These are phyloP conservation scores for Mimosa bimucronata DNA, from an alignment of 306 rosid species.

Conservation along the genomic window DNA sequence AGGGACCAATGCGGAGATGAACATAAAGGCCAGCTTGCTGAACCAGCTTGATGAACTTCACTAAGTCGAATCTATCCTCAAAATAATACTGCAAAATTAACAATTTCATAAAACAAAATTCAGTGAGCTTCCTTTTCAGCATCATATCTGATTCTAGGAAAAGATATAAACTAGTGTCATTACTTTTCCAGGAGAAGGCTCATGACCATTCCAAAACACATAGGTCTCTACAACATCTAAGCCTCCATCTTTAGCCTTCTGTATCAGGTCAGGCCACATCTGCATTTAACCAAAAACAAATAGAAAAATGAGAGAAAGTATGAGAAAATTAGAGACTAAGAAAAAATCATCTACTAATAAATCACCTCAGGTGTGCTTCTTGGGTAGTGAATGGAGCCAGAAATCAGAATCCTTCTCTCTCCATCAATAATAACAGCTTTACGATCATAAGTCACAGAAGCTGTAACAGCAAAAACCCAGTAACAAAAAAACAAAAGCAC, in stretches of 20 bases:
- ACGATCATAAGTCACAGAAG: conserved; percentile 75
- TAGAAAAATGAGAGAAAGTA: neutral
- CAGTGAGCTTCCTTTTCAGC: conserved; percentile 23
- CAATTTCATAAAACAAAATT: neutral
- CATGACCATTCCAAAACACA: conserved; percentile 98
- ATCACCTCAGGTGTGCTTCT: conserved; percentile 90
- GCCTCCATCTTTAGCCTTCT: conserved; percentile 96
- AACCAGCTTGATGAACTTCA: conserved; percentile 83
- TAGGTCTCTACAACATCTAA: conserved; percentile 91
- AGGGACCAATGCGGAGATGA: conserved; percentile 97
- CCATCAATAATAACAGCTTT: conserved; percentile 75
- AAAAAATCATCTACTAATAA: neutral
- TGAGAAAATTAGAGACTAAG: neutral
- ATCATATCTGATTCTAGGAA: neutral
- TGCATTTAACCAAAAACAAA: conserved; percentile 39
- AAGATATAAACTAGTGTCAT: neutral
- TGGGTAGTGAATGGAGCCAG: conserved; percentile 98
- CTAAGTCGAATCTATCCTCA: conserved; percentile 84
- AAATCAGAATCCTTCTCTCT: conserved; percentile 66
- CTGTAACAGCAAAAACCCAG: conserved; percentile 48
- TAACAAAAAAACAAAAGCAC: conserved; percentile 29
- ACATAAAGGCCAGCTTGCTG: conserved; percentile 91
- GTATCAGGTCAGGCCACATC: conserved; percentile 96
- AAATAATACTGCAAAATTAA: conserved; percentile 71
- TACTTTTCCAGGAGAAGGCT: conserved; percentile 88